These are phyloP conservation scores for Trichoderma cornu-damae DNA, from an alignment of 2,329 filamentous ascomycete species.

Conservation along the genomic window DNA sequence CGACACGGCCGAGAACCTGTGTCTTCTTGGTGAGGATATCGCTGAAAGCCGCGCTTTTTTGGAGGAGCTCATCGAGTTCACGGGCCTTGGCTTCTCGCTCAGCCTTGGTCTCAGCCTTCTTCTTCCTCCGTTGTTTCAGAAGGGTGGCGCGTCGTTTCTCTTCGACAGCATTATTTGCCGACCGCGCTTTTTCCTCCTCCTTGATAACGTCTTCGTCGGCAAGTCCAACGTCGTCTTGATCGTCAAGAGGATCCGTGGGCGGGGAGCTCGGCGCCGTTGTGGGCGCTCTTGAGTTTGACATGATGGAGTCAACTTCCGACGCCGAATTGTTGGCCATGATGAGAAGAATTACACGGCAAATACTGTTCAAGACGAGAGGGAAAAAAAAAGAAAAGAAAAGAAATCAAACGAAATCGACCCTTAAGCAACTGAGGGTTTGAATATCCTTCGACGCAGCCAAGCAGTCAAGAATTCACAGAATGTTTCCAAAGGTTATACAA, in stretches of 20 bases:
- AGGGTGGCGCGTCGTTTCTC: conserved; percentile 39
- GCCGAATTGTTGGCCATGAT: conserved; percentile 31
- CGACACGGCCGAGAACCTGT: conserved; percentile 56
- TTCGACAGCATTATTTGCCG: conserved; percentile 45
- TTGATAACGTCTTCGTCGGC: conserved; percentile 30
- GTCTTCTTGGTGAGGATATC: conserved; percentile 61
- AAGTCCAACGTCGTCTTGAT: conserved; percentile 21
- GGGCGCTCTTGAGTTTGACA: conserved; percentile 29
- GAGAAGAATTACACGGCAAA: not conserved
- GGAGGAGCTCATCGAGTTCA: conserved; percentile 55
- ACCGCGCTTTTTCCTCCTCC: conserved; percentile 35
- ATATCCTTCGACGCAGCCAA: not conserved
- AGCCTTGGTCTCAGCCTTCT: conserved; percentile 47
- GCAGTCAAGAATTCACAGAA: not conserved
- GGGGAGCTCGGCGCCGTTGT: conserved; percentile 39
- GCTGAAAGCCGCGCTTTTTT: conserved; percentile 56
- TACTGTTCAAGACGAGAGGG: not conserved
- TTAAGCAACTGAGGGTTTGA: not conserved
- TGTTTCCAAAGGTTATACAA: not conserved
- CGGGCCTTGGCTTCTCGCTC: conserved; percentile 55
- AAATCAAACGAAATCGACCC: not conserved
- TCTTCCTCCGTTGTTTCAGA: conserved; percentile 39
- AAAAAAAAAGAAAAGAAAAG: too few species aligned
- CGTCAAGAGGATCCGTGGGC: conserved; percentile 21
- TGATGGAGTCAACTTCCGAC: conserved; percentile 31